Base-by-base conservation (phyloP, 768 basidiomycete genomes). In the Suillus paluster region DNA sequence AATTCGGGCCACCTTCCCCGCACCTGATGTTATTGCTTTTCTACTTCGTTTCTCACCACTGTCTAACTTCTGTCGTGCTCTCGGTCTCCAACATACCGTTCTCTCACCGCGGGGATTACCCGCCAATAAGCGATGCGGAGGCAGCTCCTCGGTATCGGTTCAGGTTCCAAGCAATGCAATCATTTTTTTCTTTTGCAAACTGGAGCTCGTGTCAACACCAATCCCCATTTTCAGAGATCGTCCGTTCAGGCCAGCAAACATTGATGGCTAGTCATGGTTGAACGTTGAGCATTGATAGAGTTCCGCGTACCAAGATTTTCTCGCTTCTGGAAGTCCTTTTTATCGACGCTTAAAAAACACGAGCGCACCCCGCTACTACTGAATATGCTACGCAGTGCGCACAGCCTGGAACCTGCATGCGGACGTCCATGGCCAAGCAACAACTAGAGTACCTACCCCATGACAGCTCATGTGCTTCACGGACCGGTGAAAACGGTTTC, bases 1-100 rank as follows among this genome's bases (percentile, higher is more conserved):
- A 14, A 53, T 21, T 34, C 33, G 50, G 34, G 17, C 11, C 54
- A 39, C 19, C 54, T 55, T 55, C 54, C 54, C 38, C 54, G 38
- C 54, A 55, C 54, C 36, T 55, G 36, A 21, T 55, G 53, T 23
- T 25, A 5, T 54, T 38, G 38, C 36, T 54, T 55, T 34, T 17
- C 23, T 23, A 49, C 48, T 49, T 38, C 23, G 36, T 54, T 53
- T 53, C 52, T 53, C 50, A 21, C 11, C 12, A 25, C 53, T 17
- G 15, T 34, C 53, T 21, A 21, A 49, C 33, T 53, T n/a, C 21
- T 23, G 23, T 38, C 36, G n/a, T 38, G 2, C 11, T 39, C 36
- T 55, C 54, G 36, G 54, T 23, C 8, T 36, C 34, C 27, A 6
- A 50, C 27, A 33, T 12, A 50, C 49, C 49, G 49, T 30, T 17